phyloP scores from a whole-genome alignment of 2,329 filamentous ascomycete species.

The Colletotrichum sp. region DNA sequence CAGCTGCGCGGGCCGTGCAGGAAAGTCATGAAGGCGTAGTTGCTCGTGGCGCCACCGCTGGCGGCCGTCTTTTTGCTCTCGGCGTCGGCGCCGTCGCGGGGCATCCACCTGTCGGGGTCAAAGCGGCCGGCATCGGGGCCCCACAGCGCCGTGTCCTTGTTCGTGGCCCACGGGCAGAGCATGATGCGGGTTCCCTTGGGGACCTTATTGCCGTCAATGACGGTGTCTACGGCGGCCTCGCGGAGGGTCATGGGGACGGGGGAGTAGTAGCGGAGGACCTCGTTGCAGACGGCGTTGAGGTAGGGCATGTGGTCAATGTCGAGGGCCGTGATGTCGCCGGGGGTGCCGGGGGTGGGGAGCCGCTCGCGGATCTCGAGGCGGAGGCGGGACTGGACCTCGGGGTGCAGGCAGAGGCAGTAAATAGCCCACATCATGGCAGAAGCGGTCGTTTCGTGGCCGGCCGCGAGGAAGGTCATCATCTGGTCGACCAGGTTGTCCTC shows the following conservation, averaged over 20 bases:
- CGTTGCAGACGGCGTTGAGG: constrained; percentile 78
- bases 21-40: constrained; percentile 83
- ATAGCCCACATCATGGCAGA: constrained; percentile 77
- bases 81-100: constrained; percentile 38
- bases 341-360: constrained; percentile 55
- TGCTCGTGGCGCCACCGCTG: constrained; percentile 74
- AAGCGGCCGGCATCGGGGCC: constrained; percentile 77
- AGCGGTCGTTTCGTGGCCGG: constrained; percentile 82
- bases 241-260: constrained; percentile 77
- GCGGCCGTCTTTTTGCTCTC: constrained; percentile 49
- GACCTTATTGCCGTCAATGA: constrained; percentile 67
- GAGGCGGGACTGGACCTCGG: constrained; percentile 68
- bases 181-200: constrained; percentile 75
- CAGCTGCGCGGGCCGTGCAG: constrained; percentile 86
- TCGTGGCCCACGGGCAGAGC: constrained; percentile 70
- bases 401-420: constrained; percentile 71
- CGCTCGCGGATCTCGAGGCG: constrained; percentile 69
- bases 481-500: constrained; percentile 87
- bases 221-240: constrained; percentile 67
- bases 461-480: constrained; percentile 88
- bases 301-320: constrained; percentile 79
- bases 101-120: constrained; percentile 79
- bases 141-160: constrained; percentile 74
- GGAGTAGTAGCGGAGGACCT: constrained; percentile 75
- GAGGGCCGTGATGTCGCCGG: constrained; percentile 49